Conservation (phyloP, 78 protist species). For the Creolimax fragrantissima region DNA sequence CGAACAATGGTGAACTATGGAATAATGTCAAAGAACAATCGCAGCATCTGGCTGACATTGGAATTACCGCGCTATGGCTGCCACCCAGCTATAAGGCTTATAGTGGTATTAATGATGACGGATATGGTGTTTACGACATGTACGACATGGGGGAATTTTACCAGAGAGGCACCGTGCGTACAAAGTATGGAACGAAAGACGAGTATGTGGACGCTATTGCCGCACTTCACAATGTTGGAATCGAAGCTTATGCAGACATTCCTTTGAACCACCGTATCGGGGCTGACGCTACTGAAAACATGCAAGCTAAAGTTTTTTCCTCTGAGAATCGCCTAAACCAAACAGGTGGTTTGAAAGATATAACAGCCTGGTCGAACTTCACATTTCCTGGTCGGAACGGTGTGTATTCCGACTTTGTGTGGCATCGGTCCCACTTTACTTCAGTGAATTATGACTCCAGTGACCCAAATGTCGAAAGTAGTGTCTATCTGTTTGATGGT, state of each 20-base stretch:
- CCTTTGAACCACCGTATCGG: slow-evolving; percentile 21
- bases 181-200: slow-evolving; percentile 23
- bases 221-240: not conserved
- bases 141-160: slow-evolving; percentile 26
- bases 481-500: not conserved
- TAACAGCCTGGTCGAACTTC: slow-evolving; percentile 10
- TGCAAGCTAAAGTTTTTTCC: not conserved
- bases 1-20: not conserved
- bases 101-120: not conserved
- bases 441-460: not conserved
- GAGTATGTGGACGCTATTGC: slow-evolving; percentile 5
- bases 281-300: too few relatives aligned
- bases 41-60: not conserved
- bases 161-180: slow-evolving; percentile 23
- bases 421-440: not conserved
- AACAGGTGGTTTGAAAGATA: not conserved
- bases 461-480: not conserved
- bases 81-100: not conserved
- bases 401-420: not conserved
- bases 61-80: not conserved
- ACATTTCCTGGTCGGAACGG: slow-evolving; percentile 6
- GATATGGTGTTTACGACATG: slow-evolving; percentile 21
- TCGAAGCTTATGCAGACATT: slow-evolving; percentile 20
- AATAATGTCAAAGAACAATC: not conserved
- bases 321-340: not conserved